These are phyloP conservation scores for Colletotrichum tamarilloi DNA, from an alignment of 2,329 filamentous ascomycete species.

Conservation along the genomic window DNA sequence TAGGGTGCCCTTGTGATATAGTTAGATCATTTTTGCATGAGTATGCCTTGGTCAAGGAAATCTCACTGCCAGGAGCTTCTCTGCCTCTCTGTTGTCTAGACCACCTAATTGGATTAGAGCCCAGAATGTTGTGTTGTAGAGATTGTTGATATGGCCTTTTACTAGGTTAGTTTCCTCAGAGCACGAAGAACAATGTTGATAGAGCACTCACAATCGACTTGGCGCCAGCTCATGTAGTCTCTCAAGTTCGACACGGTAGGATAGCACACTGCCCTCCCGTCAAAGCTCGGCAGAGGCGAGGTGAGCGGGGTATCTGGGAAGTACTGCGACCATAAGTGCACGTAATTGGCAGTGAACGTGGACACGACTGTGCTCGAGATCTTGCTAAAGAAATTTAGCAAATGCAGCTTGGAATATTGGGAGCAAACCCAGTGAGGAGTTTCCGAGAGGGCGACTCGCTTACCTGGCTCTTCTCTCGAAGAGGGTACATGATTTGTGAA, in stretches of 20 bases:
- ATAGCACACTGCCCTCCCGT: constrained; percentile 91
- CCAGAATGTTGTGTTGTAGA: constrained; percentile 99
- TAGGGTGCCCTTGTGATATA: constrained; percentile 74
- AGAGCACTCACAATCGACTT: constrained; percentile 83
- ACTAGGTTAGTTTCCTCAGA: constrained; percentile 29
- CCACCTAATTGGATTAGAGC: constrained; percentile 82
- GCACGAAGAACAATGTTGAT: neutral
- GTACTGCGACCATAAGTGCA: constrained; percentile 80
- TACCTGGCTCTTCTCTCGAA: constrained; percentile 89
- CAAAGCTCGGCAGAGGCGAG: constrained; percentile 86
- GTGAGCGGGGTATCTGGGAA: constrained; percentile 80
- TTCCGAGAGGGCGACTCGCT: constrained; percentile 37
- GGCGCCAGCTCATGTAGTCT: constrained; percentile 97
- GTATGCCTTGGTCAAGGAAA: neutral
- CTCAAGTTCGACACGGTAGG: constrained; percentile 84
- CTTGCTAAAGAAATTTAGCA: constrained; percentile 69
- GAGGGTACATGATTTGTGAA: constrained; percentile 82
- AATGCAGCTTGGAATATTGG: neutral
- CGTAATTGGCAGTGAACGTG: constrained; percentile 92
- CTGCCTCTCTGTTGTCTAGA: constrained; percentile 81
- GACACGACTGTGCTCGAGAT: constrained; percentile 91
- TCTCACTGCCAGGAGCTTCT: constrained; percentile 78
- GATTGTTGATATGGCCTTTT: constrained; percentile 93
- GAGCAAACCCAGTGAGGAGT: neutral
- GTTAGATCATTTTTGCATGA: neutral